phyloP scores from a whole-genome alignment of 306 rosid genomes.

The Begonia loranthoides region DNA sequence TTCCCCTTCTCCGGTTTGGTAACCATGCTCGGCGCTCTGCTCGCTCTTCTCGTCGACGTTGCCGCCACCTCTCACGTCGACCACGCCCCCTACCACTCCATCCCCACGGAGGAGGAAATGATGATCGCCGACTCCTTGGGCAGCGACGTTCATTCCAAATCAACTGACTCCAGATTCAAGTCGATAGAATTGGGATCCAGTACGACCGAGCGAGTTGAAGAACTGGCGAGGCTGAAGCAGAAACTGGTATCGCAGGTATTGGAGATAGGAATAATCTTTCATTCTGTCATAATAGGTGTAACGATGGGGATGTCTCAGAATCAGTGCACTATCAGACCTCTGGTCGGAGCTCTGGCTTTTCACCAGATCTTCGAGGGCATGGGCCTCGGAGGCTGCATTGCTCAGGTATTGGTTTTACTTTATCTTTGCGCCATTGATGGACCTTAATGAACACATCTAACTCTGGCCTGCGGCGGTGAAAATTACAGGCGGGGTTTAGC shows the following conservation, averaged over 20 bases:
- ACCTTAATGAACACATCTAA: too few relatives aligned
- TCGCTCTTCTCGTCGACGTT: constrained; percentile 64
- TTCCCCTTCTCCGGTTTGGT: constrained; percentile 83
- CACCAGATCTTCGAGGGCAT: constrained; percentile 93
- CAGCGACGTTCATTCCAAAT: background rate
- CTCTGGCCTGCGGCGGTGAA: too few relatives aligned
- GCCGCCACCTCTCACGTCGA: constrained; percentile 66
- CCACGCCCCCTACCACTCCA: constrained; percentile 38
- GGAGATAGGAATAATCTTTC: constrained; percentile 90
- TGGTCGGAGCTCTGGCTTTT: constrained; percentile 80
- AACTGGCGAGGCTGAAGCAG: constrained; percentile 44
- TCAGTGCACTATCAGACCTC: constrained; percentile 75
- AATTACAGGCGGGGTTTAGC: constrained; percentile 68
- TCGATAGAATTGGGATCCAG: constrained; percentile 7
- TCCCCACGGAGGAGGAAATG: constrained; percentile 17
- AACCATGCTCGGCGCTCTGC: constrained; percentile 48
- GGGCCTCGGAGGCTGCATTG: constrained; percentile 97
- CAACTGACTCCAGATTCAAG: constrained; percentile 11
- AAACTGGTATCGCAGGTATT: constrained; percentile 70
- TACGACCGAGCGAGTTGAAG: constrained; percentile 14
- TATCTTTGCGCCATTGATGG: background rate
- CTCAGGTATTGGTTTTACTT: constrained; percentile 41
- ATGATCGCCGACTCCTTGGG: background rate
- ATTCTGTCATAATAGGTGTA: constrained; percentile 76
- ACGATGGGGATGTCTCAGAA: constrained; percentile 97